Conservation (phyloP, 2,329 filamentous ascomycete species). For the Passalora sequoiae region DNA sequence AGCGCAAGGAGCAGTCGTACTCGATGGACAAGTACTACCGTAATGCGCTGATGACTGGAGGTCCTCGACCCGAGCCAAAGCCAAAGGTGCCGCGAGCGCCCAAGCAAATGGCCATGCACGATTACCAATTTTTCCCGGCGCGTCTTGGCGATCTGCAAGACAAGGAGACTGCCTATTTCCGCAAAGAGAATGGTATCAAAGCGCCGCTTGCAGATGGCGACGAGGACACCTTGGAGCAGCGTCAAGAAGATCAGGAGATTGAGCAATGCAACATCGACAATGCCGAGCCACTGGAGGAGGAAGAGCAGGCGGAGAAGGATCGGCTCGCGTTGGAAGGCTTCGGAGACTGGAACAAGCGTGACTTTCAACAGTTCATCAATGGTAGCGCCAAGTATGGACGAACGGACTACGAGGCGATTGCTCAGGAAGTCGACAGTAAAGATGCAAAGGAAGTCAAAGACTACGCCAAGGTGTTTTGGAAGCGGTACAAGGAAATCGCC, state of each 20-base stretch:
- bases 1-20: conserved; percentile 96
- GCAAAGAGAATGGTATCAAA: conserved; percentile 95
- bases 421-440: conserved; percentile 89
- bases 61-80: conserved; percentile 74
- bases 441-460: conserved; percentile 75
- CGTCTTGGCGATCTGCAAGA: conserved; percentile 85
- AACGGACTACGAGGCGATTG: conserved; percentile 76
- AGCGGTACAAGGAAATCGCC: conserved; percentile 81
- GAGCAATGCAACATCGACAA: conserved; percentile 93
- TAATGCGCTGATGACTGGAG: conserved; percentile 77
- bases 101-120: conserved; percentile 85
- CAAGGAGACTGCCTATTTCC: conserved; percentile 89
- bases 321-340: conserved; percentile 79
- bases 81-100: conserved; percentile 93
- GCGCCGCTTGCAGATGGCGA: conserved; percentile 82
- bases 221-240: conserved; percentile 78
- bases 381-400: conserved; percentile 90
- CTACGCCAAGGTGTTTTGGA: conserved; percentile 95
- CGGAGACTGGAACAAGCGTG: conserved; percentile 88
- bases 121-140: conserved; percentile 94
- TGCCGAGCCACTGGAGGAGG: conserved; percentile 79
- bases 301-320: conserved; percentile 83
- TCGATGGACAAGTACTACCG: conserved; percentile 99
- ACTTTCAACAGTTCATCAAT: conserved; percentile 98
- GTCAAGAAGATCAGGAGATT: conserved; percentile 78